Base-by-base conservation (phyloP, 352 stramenopile species). In the Saprolegnia parasitica region DNA sequence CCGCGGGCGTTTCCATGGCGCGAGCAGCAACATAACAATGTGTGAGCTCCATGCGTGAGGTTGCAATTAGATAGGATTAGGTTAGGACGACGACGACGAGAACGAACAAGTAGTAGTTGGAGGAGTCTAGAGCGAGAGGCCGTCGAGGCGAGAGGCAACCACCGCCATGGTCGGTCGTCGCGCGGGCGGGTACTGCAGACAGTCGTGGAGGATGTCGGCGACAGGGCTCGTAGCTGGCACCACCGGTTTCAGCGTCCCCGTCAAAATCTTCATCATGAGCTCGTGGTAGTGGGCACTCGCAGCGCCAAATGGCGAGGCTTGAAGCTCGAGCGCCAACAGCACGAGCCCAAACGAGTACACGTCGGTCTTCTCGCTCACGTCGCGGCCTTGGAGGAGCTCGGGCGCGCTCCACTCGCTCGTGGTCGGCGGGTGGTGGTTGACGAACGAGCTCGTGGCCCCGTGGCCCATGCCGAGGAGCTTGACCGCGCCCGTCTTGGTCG, bases 321-420 rank as follows among this genome's bases (percentile, higher is more conserved):
- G 35, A 4, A 32, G 23, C 18, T 65, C 56, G 16, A 65, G 16
- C 56, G 39, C 11, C 29, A 65, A 5, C 3, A 65, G 23, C 13
- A 65, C 1, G 15, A 65, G 20, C 8, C 56, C 56, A 5, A 65
- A 49, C 6, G 35, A 11, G 56, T 65, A 65, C 1, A 65, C 39
- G 24, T 65, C 56, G 35, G 42, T 32, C 21, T 65, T 65, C 13
- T 65, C 24, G 3, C 24, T 65, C 35, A 65, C 42, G 16, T 32
- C 24, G 21, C 39, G 40, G 5, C 56, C 56, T 16, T 65, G 56
- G 8, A 65, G 56, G 11, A 65, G 24, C 35, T 65, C 56, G n/a
- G 56, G 56, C n/a, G 56, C 56, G 35, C 42, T 65, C 56, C 56
- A 65, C 16, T 52, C 56, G 56, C 56, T 65, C 47, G 56, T 65